These are phyloP conservation scores for Trichoderma aggressivum DNA, from an alignment of 2,329 filamentous ascomycete genomes.

Conservation along the genomic window DNA sequence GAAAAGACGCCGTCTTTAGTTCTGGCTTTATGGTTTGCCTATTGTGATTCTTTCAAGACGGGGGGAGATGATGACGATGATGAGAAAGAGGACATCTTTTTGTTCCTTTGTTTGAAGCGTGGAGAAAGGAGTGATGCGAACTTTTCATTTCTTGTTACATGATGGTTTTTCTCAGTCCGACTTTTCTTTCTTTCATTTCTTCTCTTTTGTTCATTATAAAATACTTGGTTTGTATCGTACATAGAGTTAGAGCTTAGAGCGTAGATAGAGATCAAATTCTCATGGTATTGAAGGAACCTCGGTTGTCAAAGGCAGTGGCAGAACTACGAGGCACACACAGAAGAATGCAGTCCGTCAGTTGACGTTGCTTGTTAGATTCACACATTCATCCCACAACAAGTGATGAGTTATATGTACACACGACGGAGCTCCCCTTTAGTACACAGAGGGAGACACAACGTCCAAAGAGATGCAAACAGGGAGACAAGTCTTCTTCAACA, in stretches of 20 bases:
- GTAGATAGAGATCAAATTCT: not conserved
- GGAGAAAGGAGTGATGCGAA: not conserved
- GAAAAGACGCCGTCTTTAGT: not conserved
- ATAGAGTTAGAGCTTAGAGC: not conserved
- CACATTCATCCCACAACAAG: not conserved
- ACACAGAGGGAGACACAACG: not conserved
- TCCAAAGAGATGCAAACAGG: not conserved
- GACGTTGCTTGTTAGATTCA: not conserved
- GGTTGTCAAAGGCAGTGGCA: not conserved
- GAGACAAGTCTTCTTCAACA: not conserved
- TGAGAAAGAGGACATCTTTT: not conserved
- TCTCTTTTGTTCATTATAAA: not conserved
- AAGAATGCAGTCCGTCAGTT: not conserved
- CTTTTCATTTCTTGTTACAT: not conserved
- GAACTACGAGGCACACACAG: not conserved
- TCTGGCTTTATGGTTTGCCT: not conserved
- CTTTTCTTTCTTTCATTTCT: not conserved
- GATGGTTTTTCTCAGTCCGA: not conserved
- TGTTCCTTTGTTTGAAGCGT: not conserved
- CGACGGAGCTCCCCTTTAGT: not conserved
- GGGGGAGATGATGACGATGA: not conserved
- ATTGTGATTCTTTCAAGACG: not conserved
- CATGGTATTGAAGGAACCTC: not conserved
- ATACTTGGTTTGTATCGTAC: not conserved
- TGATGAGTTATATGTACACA: not conserved